Conservation (phyloP, 768 basidiomycete genomes). For the Collybia mongolica region DNA sequence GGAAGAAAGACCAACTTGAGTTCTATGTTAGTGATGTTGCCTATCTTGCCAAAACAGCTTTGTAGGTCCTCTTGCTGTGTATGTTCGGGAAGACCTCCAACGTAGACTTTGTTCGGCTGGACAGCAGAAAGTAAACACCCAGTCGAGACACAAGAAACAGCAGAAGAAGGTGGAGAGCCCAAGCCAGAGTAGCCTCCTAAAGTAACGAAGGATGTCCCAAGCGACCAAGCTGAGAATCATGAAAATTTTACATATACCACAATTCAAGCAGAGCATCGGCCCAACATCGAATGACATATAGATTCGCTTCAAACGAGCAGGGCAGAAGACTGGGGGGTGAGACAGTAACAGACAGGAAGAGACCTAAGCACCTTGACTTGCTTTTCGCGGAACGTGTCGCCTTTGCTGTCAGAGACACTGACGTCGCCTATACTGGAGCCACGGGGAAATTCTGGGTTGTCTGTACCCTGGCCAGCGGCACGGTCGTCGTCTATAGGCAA, state of each 20-base stretch:
- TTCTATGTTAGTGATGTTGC: constrained; percentile 72
- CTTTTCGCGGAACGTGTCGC: constrained; percentile 65
- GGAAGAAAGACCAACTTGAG: constrained; percentile 61
- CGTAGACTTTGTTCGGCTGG: constrained; percentile 93
- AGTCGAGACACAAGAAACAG: constrained; percentile 51
- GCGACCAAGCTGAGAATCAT: constrained; percentile 28
- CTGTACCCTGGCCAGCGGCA: constrained; percentile 41
- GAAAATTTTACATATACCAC: constrained; percentile 33
- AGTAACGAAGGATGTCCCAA: constrained; percentile 29
- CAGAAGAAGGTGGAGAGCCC: constrained; percentile 47
- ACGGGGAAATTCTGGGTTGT: constrained; percentile 52
- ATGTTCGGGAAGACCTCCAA: constrained; percentile 86
- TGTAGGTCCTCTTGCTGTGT: constrained; percentile 84
- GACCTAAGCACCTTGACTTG: constrained; percentile 88
- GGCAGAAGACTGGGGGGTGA: constrained; percentile 17
- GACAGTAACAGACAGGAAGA: constrained; percentile 28
- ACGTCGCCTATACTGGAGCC: constrained; percentile 47
- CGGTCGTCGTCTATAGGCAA: constrained; percentile 51
- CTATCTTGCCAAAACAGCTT: constrained; percentile 86
- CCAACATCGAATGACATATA: constrained; percentile 30
- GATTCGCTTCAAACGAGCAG: constrained; percentile 10
- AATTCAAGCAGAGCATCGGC: constrained; percentile 34
- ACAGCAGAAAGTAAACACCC: constrained; percentile 70
- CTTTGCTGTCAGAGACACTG: constrained; percentile 38
- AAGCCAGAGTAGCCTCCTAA: constrained; percentile 38